phyloP scores from a whole-genome alignment of 495 filamentous ascomycete species.

The Xylaria telfairii region DNA sequence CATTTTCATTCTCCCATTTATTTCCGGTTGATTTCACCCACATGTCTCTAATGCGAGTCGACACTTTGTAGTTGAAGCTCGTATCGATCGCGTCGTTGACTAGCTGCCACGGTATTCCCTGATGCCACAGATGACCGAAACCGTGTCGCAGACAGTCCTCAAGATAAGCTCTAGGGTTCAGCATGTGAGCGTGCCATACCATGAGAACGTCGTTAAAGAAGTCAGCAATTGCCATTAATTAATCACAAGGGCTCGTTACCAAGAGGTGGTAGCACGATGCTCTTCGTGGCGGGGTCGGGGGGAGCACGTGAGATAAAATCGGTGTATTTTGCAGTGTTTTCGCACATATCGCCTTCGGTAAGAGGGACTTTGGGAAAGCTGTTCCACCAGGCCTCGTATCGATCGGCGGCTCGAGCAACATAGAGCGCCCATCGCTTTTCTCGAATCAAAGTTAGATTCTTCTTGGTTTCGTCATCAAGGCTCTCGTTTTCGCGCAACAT shows the following conservation, averaged over 20 bases:
- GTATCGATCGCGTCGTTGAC: slow-evolving; percentile 71
- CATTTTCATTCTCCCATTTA: slow-evolving; percentile 65
- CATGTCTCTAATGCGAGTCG: slow-evolving; percentile 30
- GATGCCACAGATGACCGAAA: slow-evolving; percentile 64
- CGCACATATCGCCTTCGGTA: slow-evolving; percentile 41
- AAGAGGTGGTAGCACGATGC: slow-evolving; percentile 47
- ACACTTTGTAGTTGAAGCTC: slow-evolving; percentile 66
- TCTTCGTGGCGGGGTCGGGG: slow-evolving; percentile 23
- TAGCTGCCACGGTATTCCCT: slow-evolving; percentile 73
- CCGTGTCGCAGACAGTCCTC: slow-evolving; percentile 77
- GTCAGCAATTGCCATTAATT: slow-evolving; percentile 21
- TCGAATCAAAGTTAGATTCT: slow-evolving; percentile 57
- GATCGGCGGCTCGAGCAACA: slow-evolving; percentile 72
- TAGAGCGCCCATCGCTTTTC: slow-evolving; percentile 86
- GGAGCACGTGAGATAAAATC: slow-evolving; percentile 25
- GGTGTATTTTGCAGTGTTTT: slow-evolving; percentile 28
- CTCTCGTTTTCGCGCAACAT: slow-evolving; percentile 27
- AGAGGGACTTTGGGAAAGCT: slow-evolving; percentile 40
- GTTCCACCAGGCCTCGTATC: slow-evolving; percentile 78
- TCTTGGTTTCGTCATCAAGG: slow-evolving; percentile 32
- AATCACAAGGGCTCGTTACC: slow-evolving; percentile 34
- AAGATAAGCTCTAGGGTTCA: slow-evolving; percentile 78
- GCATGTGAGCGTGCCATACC: slow-evolving; percentile 89
- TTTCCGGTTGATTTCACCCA: slow-evolving; percentile 62
- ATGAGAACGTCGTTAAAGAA: slow-evolving; percentile 72